These are phyloP conservation scores for Ambrosiella cleistominuta DNA, from an alignment of 2,329 filamentous ascomycete genomes.

Conservation along the genomic window DNA sequence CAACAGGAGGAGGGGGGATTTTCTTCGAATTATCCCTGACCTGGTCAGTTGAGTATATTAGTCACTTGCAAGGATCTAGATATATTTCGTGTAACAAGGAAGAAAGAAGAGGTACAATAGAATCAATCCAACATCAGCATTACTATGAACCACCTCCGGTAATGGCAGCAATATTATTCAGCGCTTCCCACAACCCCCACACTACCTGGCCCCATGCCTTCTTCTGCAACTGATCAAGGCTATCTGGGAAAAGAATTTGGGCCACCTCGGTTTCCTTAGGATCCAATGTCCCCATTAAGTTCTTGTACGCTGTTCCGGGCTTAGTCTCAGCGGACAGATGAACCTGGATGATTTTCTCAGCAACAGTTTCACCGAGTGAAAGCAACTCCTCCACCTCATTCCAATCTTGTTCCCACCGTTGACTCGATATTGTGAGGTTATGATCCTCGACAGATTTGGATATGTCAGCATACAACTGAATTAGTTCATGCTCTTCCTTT, in stretches of 20 bases:
- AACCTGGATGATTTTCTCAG: constrained; percentile 11
- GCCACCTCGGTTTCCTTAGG: constrained; percentile 10
- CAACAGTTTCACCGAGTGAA: constrained; percentile 8
- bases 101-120: background rate
- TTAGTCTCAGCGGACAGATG: constrained; percentile 9
- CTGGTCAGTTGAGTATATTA: no score
- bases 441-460: constrained; percentile 4
- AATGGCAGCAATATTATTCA: constrained; percentile 8
- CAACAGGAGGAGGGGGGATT: no score
- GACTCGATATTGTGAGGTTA: background rate
- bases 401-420: constrained; percentile 9
- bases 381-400: constrained; percentile 12
- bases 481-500: background rate
- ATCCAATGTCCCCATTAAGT: constrained; percentile 6
- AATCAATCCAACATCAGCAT: background rate
- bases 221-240: constrained; percentile 6
- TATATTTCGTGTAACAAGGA: background rate
- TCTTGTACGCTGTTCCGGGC: constrained; percentile 7
- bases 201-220: constrained; percentile 13
- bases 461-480: constrained; percentile 9
- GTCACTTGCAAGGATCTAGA: background rate
- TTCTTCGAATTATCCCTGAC: no score
- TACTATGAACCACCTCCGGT: background rate
- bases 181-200: constrained; percentile 12
- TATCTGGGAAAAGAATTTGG: constrained; percentile 11